Conservation (phyloP, 2,329 filamentous ascomycete species). For the Teratosphaeria epicoccoides region DNA sequence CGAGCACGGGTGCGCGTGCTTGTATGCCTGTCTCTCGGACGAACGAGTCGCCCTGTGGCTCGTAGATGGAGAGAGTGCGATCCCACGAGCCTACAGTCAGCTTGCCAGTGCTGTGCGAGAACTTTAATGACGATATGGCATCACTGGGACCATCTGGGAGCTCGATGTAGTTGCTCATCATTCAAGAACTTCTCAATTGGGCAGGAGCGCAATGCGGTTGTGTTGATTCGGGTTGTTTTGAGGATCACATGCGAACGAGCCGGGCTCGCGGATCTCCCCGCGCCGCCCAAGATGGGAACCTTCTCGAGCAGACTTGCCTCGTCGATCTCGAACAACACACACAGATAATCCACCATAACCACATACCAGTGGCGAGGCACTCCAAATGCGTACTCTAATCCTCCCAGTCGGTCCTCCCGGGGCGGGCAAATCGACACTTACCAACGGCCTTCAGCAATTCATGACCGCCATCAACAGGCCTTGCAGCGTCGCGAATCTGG, state of each 20-base stretch:
- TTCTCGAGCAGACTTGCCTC: not conserved
- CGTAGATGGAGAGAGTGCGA: constrained; percentile 77
- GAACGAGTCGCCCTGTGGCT: constrained; percentile 34
- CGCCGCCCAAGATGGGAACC: not conserved
- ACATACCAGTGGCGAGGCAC: not conserved
- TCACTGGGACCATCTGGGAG: constrained; percentile 73
- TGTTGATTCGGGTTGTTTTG: not conserved
- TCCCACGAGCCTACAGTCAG: constrained; percentile 95
- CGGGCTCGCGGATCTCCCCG: not conserved
- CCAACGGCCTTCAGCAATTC: constrained; percentile 98
- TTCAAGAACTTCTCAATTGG: not conserved
- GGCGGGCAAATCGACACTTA: constrained; percentile 93
- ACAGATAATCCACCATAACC: not conserved
- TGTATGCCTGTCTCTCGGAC: constrained; percentile 43
- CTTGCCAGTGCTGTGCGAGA: constrained; percentile 67
- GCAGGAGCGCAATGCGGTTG: not conserved
- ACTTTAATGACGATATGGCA: constrained; percentile 75
- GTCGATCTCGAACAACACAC: not conserved
- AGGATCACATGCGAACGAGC: not conserved
- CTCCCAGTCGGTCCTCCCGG: constrained; percentile 65
- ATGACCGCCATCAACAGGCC: constrained; percentile 89
- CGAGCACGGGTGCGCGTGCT: constrained; percentile 63
- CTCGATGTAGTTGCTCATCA: constrained; percentile 36
- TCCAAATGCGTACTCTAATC: constrained; percentile 16
- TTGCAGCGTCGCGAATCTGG: constrained; percentile 90